Conservation (phyloP, 768 basidiomycete species). For the Brasilioporus rufonigricans region DNA sequence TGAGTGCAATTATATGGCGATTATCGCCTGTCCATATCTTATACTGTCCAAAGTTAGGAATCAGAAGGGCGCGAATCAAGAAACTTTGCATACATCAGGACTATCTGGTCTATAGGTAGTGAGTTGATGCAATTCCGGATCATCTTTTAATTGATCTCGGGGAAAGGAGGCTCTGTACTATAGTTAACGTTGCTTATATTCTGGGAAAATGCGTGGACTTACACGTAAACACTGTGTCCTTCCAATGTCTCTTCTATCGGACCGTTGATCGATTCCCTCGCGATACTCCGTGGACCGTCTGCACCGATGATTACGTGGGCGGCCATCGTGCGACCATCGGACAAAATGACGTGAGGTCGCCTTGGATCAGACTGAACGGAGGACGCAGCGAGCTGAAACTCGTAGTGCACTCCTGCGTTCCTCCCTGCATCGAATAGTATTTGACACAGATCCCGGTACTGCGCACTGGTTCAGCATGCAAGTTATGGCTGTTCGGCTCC, state of each 20-base stretch:
- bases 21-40: constrained; percentile 27
- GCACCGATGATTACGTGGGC: constrained; percentile 63
- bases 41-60: constrained; percentile 17
- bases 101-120: constrained; percentile 21
- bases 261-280: constrained; percentile 34
- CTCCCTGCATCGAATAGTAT: constrained; percentile 48
- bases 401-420: constrained; percentile 49
- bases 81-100: constrained; percentile 20
- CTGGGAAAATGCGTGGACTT: constrained; percentile 17
- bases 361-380: constrained; percentile 32
- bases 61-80: not conserved
- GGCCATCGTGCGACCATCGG: constrained; percentile 43
- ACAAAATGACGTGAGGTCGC: constrained; percentile 33
- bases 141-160: constrained; percentile 40
- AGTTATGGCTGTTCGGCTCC: not conserved
- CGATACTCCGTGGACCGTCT: constrained; percentile 53
- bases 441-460: constrained; percentile 56
- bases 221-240: constrained; percentile 47
- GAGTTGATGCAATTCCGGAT: constrained; percentile 40
- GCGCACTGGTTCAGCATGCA: constrained; percentile 2
- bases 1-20: constrained; percentile 22
- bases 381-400: constrained; percentile 41
- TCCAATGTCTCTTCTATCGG: constrained; percentile 30
- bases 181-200: not conserved
- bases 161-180: constrained; percentile 41